Evolutionary conservation across 2,329 filamentous ascomycete genomes (phyloP).

Genomic region (Exserohilum turcica): DNA sequence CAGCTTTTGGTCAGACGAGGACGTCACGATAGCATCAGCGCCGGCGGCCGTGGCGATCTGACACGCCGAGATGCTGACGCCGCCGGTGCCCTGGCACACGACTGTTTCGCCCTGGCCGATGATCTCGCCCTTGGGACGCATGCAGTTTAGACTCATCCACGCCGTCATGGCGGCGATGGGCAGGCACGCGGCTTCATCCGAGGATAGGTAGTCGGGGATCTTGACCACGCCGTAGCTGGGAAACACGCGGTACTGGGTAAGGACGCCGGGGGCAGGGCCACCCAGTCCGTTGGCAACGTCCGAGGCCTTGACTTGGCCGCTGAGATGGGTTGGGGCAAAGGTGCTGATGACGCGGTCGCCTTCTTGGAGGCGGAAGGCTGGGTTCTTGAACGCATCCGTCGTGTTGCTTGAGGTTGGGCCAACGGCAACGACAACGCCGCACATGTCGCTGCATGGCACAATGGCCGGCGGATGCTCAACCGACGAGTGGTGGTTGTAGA

Average conservation of each 20-base stretch:
- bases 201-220: slow-evolving; percentile 61
- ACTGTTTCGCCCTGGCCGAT: slow-evolving; percentile 50
- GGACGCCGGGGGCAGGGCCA: slow-evolving; percentile 62
- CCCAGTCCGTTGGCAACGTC: slow-evolving; percentile 65
- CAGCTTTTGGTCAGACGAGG: slow-evolving; percentile 61
- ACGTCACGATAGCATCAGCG: slow-evolving; percentile 61
- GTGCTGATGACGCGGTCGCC: slow-evolving; percentile 71
- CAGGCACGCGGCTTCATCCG: slow-evolving; percentile 65
- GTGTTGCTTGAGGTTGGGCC: slow-evolving; percentile 49
- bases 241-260: slow-evolving; percentile 66
- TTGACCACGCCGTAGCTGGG: slow-evolving; percentile 60
- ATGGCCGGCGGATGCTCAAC: slow-evolving; percentile 52
- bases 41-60: slow-evolving; percentile 52
- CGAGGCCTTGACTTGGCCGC: slow-evolving; percentile 62
- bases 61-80: slow-evolving; percentile 49
- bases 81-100: slow-evolving; percentile 52
- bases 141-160: slow-evolving; percentile 68
- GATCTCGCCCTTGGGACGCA: slow-evolving; percentile 60
- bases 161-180: slow-evolving; percentile 68
- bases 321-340: slow-evolving; percentile 63
- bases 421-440: slow-evolving; percentile 62
- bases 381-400: slow-evolving; percentile 53
- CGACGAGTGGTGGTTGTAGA: slow-evolving; percentile 69
- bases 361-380: slow-evolving; percentile 34
- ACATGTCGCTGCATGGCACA: slow-evolving; percentile 73